Conservation (phyloP, 192 early-diverging fungal genomes). For the Gryganskiella cystojenkinii region DNA sequence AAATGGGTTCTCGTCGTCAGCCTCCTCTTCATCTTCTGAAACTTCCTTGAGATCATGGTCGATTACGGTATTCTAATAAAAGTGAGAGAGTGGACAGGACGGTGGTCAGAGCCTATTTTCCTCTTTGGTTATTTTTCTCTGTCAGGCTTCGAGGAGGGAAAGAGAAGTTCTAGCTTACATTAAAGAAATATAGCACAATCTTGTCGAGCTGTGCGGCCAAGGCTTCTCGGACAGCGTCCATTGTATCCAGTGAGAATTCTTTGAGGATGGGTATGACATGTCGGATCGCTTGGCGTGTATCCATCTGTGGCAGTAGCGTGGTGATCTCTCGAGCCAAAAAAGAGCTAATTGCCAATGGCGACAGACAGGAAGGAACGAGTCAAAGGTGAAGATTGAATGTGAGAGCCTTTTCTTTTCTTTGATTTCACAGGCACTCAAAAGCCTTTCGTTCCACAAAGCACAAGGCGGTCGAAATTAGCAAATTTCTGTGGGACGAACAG, state of each 20-base stretch:
- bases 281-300: conserved; percentile 19
- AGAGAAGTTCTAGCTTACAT: conserved; percentile 7
- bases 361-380: too few relatives aligned
- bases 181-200: conserved; percentile 38
- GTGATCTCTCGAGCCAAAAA: conserved; percentile 36
- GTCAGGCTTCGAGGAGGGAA: too few relatives aligned
- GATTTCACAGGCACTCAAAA: too few relatives aligned
- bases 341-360: too few relatives aligned
- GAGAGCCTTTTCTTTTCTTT: too few relatives aligned
- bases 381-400: too few relatives aligned
- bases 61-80: conserved; percentile 26
- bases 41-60: conserved; percentile 14
- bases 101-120: too few relatives aligned
- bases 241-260: conserved; percentile 29
- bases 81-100: neutral
- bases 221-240: conserved; percentile 35
- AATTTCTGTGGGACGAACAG: too few relatives aligned
- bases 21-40: conserved; percentile 3
- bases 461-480: too few relatives aligned
- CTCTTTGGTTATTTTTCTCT: too few relatives aligned
- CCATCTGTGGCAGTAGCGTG: conserved; percentile 23
- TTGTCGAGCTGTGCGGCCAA: conserved; percentile 45
- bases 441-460: too few relatives aligned
- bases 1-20: conserved; percentile 5
- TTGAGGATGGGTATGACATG: conserved; percentile 34